A percentile compares a stretch with the other conserved stretches of the same genome.
Evolutionary conservation across 371 early-diverging fungal genomes (phyloP).

Genomic region (Mucor racemosus): DNA sequence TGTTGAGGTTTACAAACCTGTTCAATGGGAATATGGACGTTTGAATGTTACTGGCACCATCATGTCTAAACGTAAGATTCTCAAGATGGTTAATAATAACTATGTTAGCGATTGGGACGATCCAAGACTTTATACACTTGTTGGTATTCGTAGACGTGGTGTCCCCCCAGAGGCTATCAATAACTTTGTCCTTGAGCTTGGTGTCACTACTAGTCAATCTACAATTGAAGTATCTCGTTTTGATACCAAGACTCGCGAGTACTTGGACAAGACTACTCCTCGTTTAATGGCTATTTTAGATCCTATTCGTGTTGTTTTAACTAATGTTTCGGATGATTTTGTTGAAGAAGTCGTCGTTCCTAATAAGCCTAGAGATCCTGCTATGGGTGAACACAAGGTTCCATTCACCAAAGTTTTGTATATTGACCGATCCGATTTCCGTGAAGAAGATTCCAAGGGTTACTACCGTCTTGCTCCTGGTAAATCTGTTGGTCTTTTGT

Average conservation of each 20-base stretch:
- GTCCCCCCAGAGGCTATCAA: conserved; percentile 99
- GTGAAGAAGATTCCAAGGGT: conserved; percentile 87
- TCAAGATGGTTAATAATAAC: conserved; percentile 84
- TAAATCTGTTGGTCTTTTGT: conserved; percentile 93
- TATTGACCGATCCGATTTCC: conserved; percentile 97
- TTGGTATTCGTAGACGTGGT: conserved; percentile 97
- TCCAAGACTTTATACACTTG: conserved; percentile 97
- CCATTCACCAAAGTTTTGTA: conserved; percentile 90
- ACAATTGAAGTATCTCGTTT: conserved; percentile 92
- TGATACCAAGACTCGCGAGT: conserved; percentile 95
- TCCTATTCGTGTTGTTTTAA: conserved; percentile 89
- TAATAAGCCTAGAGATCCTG: conserved; percentile 86
- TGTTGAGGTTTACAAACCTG: conserved; percentile 98
- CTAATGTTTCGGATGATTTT: conserved; percentile 84
- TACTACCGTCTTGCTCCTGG: conserved; percentile 94
- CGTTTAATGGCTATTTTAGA: conserved; percentile 91
- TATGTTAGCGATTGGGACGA: conserved; percentile 96
- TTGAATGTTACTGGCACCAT: conserved; percentile 97
- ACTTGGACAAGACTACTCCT: conserved; percentile 90
- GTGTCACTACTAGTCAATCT: conserved; percentile 89
- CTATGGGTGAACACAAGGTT: conserved; percentile 82
- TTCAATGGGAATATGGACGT: conserved; percentile 99
- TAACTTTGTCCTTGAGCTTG: conserved; percentile 94
- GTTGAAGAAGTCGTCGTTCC: conserved; percentile 76
- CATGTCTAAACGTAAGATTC: conserved; percentile 98